Conservation (phyloP, 202 grass and related monocot genomes). For the Brachypodium distachyon region DNA sequence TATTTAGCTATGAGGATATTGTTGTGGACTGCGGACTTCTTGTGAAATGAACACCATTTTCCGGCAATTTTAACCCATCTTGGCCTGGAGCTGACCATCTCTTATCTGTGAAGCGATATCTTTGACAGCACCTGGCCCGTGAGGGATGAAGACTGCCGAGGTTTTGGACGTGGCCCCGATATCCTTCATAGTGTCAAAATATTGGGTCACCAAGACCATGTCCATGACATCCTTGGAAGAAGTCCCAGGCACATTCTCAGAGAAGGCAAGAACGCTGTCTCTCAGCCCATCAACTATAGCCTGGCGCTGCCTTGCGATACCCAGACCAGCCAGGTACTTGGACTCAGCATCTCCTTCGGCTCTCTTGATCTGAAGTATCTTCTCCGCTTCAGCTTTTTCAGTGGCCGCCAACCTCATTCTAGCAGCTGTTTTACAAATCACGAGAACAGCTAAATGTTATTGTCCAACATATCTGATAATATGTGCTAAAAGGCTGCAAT, state of each 20-base stretch:
- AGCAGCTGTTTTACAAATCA: conserved; percentile 31
- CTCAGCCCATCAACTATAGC: conserved; percentile 74
- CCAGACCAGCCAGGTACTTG: conserved; percentile 64
- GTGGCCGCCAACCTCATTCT: conserved; percentile 61
- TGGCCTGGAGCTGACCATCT: conserved; percentile 66
- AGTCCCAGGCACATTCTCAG: conserved; percentile 70
- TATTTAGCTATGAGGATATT: neutral
- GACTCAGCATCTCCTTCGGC: conserved; percentile 81
- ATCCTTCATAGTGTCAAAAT: conserved; percentile 88
- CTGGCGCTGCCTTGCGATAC: conserved; percentile 78
- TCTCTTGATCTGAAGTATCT: conserved; percentile 75
- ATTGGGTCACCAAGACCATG: conserved; percentile 76
- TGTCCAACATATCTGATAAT: neutral
- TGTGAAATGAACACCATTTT: neutral
- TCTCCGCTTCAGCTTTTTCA: conserved; percentile 77
- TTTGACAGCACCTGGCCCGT: conserved; percentile 64
- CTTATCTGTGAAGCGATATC: conserved; percentile 67
- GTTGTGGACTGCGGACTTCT: neutral
- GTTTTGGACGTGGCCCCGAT: conserved; percentile 65
- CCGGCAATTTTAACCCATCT: neutral
- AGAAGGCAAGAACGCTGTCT: conserved; percentile 79
- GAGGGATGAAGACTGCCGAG: conserved; percentile 77
- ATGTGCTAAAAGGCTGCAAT: neutral
- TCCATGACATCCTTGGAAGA: conserved; percentile 80
- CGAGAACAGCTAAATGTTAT: neutral